Evolutionary conservation across 352 stramenopile genomes (phyloP), one percentile per base, ranked within the genome.

Genomic region (Globisporangium okanoganense): DNA sequence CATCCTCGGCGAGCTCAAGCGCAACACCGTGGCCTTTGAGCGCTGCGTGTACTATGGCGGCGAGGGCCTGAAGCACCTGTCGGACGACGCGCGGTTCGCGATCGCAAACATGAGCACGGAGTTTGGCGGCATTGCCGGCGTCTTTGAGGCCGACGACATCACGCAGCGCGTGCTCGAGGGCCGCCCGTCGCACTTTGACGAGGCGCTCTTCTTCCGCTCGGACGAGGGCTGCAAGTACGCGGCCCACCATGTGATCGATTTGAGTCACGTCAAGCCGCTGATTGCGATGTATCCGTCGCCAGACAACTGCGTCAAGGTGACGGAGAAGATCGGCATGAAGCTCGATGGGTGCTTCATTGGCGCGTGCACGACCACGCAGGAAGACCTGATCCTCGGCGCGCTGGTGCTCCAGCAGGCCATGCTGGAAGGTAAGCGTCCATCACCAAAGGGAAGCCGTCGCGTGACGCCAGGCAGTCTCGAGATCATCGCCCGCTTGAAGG

Each of bases 31-130:
- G 18, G 84, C 84, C 0, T 90, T 93, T 25, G 84, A 90, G 63
- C 79, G 84, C n/a, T 75, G 72, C 31, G 84, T 93, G 38, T 89
- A 90, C 62, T 93, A 88, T 57, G 82, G 80, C 51, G 84, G 84
- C 54, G 66, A 75, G 0, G 82, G 82, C 0, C 72, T 92, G 18
- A 65, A 74, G 57, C 70, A 79, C 58, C 53, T 93, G 13, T 90
- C 81, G n/a, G 80, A 88, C 51, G 84, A 93, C 56, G 84, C 84
- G 14, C 82, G 84, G 5, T 93, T 93, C 64, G 84, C 84, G 18
- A 82, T 93, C 43, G 77, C 79, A 40, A 93, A 93, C 62, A 93
- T 93, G 84, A 90, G 72, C 48, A 90, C 84, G 22, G 84, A 93
- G 68, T 93, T 93, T 60, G 84, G 84, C 24, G 84, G 70, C 38